Evolutionary conservation across 257 asterid genomes (phyloP).

Genomic region (Rehmannia glutinosa): DNA sequence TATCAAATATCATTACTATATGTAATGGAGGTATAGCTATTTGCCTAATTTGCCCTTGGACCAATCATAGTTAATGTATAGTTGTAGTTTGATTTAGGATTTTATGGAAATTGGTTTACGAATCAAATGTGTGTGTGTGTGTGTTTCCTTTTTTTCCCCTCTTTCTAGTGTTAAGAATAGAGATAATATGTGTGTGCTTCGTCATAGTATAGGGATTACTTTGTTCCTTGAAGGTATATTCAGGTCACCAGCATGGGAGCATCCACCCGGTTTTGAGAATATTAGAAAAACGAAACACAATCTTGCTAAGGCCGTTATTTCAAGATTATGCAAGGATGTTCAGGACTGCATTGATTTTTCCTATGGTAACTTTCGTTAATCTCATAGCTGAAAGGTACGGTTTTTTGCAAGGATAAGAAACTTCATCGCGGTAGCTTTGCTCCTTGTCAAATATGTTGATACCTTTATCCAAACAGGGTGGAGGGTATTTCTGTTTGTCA

Average conservation of each 20-base stretch:
- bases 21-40: not conserved
- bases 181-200: not conserved
- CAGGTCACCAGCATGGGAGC: conserved; percentile 25
- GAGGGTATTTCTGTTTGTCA: no score
- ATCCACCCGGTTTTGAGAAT: conserved; percentile 11
- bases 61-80: not conserved
- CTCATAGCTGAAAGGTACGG: not conserved
- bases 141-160: no score
- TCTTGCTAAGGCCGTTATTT: conserved; percentile 2
- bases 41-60: not conserved
- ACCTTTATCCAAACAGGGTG: no score
- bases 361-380: conserved; percentile 15
- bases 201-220: conserved; percentile 7
- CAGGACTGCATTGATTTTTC: not conserved
- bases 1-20: conserved; percentile 10
- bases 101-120: not conserved
- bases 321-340: conserved; percentile 14
- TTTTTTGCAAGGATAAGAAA: not conserved
- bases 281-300: conserved; percentile 2
- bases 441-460: no score
- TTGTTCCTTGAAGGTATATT: conserved; percentile 25
- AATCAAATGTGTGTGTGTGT: no score
- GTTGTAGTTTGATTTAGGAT: not conserved
- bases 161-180: not conserved
- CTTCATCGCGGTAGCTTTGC: not conserved